Evolutionary conservation across 345 rosid species (phyloP).

Genomic region (Brassica carinata): DNA sequence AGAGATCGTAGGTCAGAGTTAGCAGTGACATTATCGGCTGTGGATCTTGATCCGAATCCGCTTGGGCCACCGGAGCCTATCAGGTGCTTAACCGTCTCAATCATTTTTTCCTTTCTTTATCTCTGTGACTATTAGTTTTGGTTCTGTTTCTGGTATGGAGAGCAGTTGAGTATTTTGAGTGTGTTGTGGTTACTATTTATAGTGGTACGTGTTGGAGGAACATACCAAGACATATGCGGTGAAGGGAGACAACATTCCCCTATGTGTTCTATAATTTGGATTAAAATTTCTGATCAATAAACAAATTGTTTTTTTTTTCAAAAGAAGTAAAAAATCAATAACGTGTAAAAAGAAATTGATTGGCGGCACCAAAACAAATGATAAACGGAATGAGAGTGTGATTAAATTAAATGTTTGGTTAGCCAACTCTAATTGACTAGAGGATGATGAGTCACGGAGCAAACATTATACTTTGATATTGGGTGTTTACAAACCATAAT

Average conservation of each 20-base stretch:
- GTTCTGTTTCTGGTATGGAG: neutral
- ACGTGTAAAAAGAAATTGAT: neutral
- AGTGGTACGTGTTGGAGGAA: slow-evolving; percentile 37
- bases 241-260: slow-evolving; percentile 23
- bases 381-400: neutral
- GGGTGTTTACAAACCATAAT: slow-evolving; percentile 32
- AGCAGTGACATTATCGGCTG: slow-evolving; percentile 74
- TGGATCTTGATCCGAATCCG: slow-evolving; percentile 86
- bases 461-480: slow-evolving; percentile 13
- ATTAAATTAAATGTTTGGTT: slow-evolving; percentile 31
- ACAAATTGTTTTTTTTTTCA: neutral
- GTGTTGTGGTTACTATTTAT: slow-evolving; percentile 24
- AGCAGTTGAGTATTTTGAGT: neutral
- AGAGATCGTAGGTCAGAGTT: slow-evolving; percentile 27
- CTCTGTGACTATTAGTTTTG: neutral
- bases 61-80: slow-evolving; percentile 77
- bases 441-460: slow-evolving; percentile 39
- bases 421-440: slow-evolving; percentile 46
- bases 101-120: slow-evolving; percentile 46
- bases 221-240: neutral
- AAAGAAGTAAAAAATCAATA: neutral
- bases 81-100: slow-evolving; percentile 75
- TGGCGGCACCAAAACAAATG: slow-evolving; percentile 13
- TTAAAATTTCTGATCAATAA: neutral
- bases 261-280: neutral